A percentile compares a stretch with the other conserved stretches of the same genome.
Conservation (phyloP, 306 rosid genomes). For the Malus sylvestris region DNA sequence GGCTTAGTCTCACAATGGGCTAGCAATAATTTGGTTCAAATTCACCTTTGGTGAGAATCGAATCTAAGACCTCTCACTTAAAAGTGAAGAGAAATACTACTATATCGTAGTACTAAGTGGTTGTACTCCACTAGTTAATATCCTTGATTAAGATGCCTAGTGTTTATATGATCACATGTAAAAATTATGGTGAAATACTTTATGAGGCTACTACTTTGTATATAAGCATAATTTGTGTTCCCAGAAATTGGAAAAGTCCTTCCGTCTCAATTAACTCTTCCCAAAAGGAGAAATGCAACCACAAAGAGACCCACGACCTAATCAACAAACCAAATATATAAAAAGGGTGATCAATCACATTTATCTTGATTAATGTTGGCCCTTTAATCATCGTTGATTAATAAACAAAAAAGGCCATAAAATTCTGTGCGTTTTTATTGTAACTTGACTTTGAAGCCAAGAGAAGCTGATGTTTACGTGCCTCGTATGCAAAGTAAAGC, state of each 20-base stretch:
- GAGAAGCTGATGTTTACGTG: slow-evolving; percentile 54
- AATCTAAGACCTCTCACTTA: too few species aligned
- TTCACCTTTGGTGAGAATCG: too few species aligned
- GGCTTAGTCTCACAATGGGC: too few species aligned
- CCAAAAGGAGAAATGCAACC: slow-evolving; percentile 38
- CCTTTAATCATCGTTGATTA: slow-evolving; percentile 18
- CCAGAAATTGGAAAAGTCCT: slow-evolving; percentile 13
- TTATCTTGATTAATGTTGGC: not conserved
- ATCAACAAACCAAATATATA: not conserved
- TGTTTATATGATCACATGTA: not conserved
- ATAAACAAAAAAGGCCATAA: not conserved
- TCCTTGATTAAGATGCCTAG: not conserved
- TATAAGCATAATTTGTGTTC: not conserved
- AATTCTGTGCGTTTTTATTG: slow-evolving; percentile 16
- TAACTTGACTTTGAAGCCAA: slow-evolving; percentile 67
- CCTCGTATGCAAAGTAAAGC: slow-evolving; percentile 43
- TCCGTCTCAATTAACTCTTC: slow-evolving; percentile 22
- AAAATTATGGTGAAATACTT: slow-evolving; percentile 2
- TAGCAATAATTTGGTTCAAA: too few species aligned
- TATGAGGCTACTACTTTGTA: not conserved
- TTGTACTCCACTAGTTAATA: not conserved
- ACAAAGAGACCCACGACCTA: slow-evolving; percentile 15
- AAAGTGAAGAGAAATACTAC: too few species aligned
- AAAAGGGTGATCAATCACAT: slow-evolving; percentile 13
- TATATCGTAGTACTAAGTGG: too few species aligned